A percentile compares a stretch with the other conserved stretches of the same genome.
Conservation (phyloP, 768 basidiomycete genomes). For the Suillus subluteus region DNA sequence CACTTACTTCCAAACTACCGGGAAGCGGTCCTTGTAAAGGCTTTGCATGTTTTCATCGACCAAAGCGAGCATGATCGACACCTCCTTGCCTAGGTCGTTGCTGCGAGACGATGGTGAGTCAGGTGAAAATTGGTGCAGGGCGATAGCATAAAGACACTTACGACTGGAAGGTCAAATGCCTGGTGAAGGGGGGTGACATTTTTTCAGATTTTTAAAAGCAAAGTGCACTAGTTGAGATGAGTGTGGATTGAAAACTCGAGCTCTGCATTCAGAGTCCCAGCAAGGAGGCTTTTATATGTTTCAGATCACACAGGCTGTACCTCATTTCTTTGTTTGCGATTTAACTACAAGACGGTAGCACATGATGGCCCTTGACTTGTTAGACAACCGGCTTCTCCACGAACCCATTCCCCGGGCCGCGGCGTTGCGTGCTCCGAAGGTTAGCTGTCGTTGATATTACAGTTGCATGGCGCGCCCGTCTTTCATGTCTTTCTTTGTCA, state of each 20-base stretch:
- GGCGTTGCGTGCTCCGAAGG: no score
- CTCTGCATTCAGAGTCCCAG: neutral
- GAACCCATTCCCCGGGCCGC: no score
- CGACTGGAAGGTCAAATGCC: neutral
- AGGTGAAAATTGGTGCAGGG: neutral
- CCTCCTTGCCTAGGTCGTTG: neutral
- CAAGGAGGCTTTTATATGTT: neutral
- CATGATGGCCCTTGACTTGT: no score
- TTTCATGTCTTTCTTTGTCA: no score
- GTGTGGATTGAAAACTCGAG: neutral
- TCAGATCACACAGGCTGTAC: neutral
- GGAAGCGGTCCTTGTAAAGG: neutral
- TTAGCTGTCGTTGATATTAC: no score
- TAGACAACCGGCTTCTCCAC: no score
- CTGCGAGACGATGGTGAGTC: neutral
- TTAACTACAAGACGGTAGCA: neutral
- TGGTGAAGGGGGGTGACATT: neutral
- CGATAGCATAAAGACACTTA: neutral
- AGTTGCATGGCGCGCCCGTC: no score
- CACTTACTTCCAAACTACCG: conserved; percentile 2
- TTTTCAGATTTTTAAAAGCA: neutral
- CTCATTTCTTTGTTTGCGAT: neutral
- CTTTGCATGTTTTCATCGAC: neutral
- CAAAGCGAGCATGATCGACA: neutral
- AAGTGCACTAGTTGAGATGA: neutral